phyloP scores from a whole-genome alignment of 257 asterid genomes.

The Solanum sitiens region DNA sequence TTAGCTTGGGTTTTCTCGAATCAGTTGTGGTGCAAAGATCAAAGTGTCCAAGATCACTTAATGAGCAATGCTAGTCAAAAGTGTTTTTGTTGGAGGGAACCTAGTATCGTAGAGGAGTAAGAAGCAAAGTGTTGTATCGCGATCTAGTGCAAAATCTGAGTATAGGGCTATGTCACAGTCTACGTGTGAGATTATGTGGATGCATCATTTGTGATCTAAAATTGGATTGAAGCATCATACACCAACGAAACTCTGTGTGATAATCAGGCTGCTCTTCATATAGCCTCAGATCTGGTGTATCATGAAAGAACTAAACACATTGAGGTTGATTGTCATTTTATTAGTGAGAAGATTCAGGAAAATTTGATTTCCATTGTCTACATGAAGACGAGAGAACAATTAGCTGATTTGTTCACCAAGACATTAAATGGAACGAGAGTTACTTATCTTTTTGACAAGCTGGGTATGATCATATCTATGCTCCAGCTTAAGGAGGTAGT shows the following conservation, averaged over 20 bases:
- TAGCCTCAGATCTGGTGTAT: background rate
- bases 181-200: background rate
- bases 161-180: background rate
- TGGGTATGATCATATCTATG: background rate
- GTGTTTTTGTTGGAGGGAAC: background rate
- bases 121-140: background rate
- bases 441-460: background rate
- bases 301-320: background rate
- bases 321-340: background rate
- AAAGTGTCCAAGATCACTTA: background rate
- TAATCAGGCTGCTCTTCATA: background rate
- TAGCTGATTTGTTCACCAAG: background rate
- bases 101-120: background rate
- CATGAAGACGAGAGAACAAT: background rate
- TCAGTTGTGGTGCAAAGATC: background rate
- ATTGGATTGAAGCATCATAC: background rate
- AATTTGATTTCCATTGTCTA: background rate
- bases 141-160: background rate
- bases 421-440: background rate
- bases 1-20: background rate
- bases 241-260: background rate
- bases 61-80: background rate
- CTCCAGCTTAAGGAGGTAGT: background rate
- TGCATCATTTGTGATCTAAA: background rate
- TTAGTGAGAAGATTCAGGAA: background rate